Evolutionary conservation across 2,329 filamentous ascomycete species (phyloP), one percentile per base, ranked within the genome.

Genomic region (Aspergillus alliaceus): DNA sequence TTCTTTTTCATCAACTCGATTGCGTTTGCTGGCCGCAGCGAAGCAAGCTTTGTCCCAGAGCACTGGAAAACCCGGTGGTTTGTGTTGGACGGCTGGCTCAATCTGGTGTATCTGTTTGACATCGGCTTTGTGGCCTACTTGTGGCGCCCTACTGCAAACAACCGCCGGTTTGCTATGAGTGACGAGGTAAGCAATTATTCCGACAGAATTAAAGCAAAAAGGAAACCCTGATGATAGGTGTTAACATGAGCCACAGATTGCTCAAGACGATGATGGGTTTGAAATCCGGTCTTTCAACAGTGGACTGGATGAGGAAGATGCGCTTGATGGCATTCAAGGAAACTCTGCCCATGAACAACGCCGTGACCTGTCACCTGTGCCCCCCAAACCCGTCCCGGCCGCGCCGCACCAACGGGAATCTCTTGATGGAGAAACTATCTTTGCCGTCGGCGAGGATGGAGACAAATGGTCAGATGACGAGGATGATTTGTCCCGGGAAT

Each of bases 1-100:
- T 99, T 99, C 80, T 97, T 99, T 82, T 98, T 99, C 81, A 88
- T 98, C 80, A 98, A 97, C 81, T 96, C 90, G 66, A 92, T 97
- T 76, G 91, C 90, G 0, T 96, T 99, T 72, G 93, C 93, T 49
- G 93, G 92, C 12, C 86, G 87, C 48, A 85, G 84, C 48, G 89
- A 93, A 62, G 90, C 90, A 0, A 90, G 96, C 73, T 99, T 96
- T 73, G 91, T 96, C 4, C 95, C 95, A 1, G 90, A 91, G 66
- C 93, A 99, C 76, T 99, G 95, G 95, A 93, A 97, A 78, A 93
- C 90, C 4, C 82, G 95, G 59, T 99, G 95, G 95, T 99, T 99
- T 70, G 86, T 99, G 46, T 84, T 99, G 20, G 95, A 99, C 70
- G 95, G 95, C 54, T 99, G 95, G 95, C 81, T 98, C 51, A 98